Evolutionary conservation across 768 basidiomycete species (phyloP).

Genomic region (Podaxis pistillaris): DNA sequence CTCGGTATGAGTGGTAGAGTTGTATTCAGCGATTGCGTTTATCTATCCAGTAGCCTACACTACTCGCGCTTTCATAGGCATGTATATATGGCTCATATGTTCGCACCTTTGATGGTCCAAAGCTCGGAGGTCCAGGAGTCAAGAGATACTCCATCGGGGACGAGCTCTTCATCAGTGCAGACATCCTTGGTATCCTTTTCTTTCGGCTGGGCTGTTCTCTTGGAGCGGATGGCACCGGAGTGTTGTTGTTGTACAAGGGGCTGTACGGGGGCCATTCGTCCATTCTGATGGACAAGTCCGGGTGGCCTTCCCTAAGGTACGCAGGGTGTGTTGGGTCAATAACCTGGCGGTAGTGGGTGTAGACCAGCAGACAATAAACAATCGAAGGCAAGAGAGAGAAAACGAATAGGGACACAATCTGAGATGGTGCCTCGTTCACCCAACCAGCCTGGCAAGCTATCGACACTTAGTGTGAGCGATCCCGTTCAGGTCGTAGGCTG

Average conservation of each 20-base stretch:
- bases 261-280: conserved; percentile 18
- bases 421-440: conserved; percentile 34
- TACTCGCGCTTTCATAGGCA: neutral
- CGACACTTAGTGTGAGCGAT: neutral
- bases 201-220: conserved; percentile 5
- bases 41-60: neutral
- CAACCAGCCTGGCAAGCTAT: conserved; percentile 39
- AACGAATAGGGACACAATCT: conserved; percentile 34
- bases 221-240: conserved; percentile 10
- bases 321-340: conserved; percentile 37
- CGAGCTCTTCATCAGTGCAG: conserved; percentile 27
- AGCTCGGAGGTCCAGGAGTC: conserved; percentile 29
- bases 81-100: neutral
- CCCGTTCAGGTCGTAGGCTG: neutral
- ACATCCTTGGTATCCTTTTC: conserved; percentile 4
- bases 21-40: neutral
- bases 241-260: conserved; percentile 3
- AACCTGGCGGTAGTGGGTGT: conserved; percentile 39
- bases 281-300: conserved; percentile 13
- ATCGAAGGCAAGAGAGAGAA: conserved; percentile 38
- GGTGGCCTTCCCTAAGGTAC: conserved; percentile 21
- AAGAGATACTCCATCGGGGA: conserved; percentile 25
- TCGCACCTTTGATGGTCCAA: conserved; percentile 7
- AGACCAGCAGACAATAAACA: conserved; percentile 33
- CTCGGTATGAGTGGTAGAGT: neutral